Conservation (phyloP, 305 asterid species). For the Rubia tinctorum region DNA sequence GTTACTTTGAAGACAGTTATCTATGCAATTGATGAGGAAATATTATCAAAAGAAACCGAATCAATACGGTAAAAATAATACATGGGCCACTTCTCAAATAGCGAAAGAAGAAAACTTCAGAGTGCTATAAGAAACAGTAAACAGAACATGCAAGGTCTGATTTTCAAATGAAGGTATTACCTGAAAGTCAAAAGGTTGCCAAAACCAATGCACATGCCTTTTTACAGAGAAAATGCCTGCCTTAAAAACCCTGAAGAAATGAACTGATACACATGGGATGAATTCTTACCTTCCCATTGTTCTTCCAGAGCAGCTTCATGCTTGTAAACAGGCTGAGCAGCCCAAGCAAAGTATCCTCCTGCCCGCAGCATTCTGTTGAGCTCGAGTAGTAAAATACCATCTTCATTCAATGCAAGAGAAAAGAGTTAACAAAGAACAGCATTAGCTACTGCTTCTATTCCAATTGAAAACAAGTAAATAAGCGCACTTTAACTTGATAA, state of each 20-base stretch:
- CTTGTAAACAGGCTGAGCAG: slow-evolving; percentile 92
- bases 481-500: not conserved
- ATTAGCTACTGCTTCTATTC: not conserved
- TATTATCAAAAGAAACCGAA: slow-evolving; percentile 1
- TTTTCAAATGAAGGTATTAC: not conserved
- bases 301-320: slow-evolving; percentile 74
- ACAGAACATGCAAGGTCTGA: not conserved
- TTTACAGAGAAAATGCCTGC: not conserved
- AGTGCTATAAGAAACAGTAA: not conserved
- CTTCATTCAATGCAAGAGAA: slow-evolving; percentile 26
- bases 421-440: not conserved
- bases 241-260: slow-evolving; percentile 1
- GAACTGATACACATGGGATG: not conserved
- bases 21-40: not conserved
- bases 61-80: not conserved
- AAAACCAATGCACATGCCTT: not conserved
- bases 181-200: not conserved
- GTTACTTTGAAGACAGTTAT: not conserved
- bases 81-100: not conserved
- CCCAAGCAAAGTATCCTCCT: slow-evolving; percentile 95
- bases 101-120: not conserved
- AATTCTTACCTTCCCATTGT: slow-evolving; percentile 86
- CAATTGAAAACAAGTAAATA: not conserved
- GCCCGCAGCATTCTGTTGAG: slow-evolving; percentile 92
- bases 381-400: slow-evolving; percentile 91